Base-by-base conservation (phyloP, 768 basidiomycete species). In the Collybia sordida region DNA sequence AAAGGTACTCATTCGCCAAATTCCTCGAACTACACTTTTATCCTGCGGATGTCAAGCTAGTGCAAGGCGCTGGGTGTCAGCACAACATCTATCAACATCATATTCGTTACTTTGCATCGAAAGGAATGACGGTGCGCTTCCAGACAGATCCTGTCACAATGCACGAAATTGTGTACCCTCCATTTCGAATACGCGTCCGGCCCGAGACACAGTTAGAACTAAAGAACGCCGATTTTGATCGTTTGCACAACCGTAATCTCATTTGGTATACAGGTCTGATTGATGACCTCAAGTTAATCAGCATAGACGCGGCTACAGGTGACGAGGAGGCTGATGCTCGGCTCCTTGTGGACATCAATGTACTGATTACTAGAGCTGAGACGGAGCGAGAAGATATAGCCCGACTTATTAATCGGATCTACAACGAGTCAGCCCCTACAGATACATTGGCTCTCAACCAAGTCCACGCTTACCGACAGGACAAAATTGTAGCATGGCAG, bases 1-100 rank as follows among this genome's bases (percentile, higher is more conserved):
- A 92, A 60, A 75, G 87, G 49, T 93, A 96, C 64, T 98, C 95
- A 4, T 96, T 98, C 64, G 92, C 89, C 28, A 95, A 97, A 59
- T 98, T 96, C 66, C 79, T 99, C 23, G 96, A 99, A 63, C 82
- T 96, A 22, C 90, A 93, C 62, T 98, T 98, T 67, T 97, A 98
- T 68, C 94, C 93, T 24, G 83, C 92, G 27, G 84, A 91, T 54
- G 85, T 94, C 60, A 79, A 84, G 59, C 74, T 92, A 42, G 83
- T 92, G n/a, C 87, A 85, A 59, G 92, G 90, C 7, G 91, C 93
- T 25, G 87, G 86, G 3, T 98, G 97, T 62, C 81, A 88, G 49
- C 97, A 99, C 68, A 97, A 98, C 63, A 90, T 94, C 50, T 96
- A 93, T 62, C 83, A 87, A 52, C 86, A 95, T 59, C 95, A 98